These are phyloP conservation scores for Salix dunnii DNA, from an alignment of 345 rosid genomes.

Conservation along the genomic window DNA sequence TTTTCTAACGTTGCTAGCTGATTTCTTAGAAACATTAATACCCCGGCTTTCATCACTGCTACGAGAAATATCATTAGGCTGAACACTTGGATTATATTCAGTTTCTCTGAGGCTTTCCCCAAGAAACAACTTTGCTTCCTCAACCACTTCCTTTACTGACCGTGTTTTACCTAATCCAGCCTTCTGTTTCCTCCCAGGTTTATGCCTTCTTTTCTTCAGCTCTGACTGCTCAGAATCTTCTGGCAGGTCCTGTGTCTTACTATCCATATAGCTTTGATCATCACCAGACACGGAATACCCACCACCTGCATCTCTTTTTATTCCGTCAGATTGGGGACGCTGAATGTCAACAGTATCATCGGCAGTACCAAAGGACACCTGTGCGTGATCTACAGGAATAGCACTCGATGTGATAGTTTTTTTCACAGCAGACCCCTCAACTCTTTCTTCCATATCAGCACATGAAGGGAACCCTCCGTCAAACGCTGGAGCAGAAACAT, in stretches of 20 bases:
- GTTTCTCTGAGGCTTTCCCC: slow-evolving; percentile 36
- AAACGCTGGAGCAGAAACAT: slow-evolving; percentile 26
- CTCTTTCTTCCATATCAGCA: slow-evolving; percentile 24
- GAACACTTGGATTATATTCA: slow-evolving; percentile 24
- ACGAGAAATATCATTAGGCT: slow-evolving; percentile 17
- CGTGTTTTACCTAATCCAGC: slow-evolving; percentile 45
- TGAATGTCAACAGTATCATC: slow-evolving; percentile 25
- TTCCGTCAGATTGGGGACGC: slow-evolving; percentile 30
- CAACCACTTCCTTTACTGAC: slow-evolving; percentile 50
- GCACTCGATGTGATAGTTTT: slow-evolving; percentile 14
- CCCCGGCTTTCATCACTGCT: slow-evolving; percentile 33
- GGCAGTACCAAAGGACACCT: slow-evolving; percentile 16
- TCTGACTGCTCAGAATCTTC: slow-evolving; percentile 63
- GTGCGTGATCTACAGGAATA: slow-evolving; percentile 28
- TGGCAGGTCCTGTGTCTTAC: slow-evolving; percentile 43
- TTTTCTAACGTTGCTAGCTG: slow-evolving; percentile 33
- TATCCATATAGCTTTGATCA: slow-evolving; percentile 48
- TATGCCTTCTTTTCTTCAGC: slow-evolving; percentile 32
- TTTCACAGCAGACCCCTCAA: slow-evolving; percentile 21
- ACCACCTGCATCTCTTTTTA: slow-evolving; percentile 29
- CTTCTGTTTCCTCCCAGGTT: slow-evolving; percentile 46
- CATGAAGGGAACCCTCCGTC: slow-evolving; percentile 19
- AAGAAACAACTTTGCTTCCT: slow-evolving; percentile 53
- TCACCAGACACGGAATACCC: slow-evolving; percentile 44
- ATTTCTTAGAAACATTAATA: slow-evolving; percentile 32